These are phyloP conservation scores for Penicillium sp. DNA, from an alignment of 2,329 filamentous ascomycete genomes.

Conservation along the genomic window DNA sequence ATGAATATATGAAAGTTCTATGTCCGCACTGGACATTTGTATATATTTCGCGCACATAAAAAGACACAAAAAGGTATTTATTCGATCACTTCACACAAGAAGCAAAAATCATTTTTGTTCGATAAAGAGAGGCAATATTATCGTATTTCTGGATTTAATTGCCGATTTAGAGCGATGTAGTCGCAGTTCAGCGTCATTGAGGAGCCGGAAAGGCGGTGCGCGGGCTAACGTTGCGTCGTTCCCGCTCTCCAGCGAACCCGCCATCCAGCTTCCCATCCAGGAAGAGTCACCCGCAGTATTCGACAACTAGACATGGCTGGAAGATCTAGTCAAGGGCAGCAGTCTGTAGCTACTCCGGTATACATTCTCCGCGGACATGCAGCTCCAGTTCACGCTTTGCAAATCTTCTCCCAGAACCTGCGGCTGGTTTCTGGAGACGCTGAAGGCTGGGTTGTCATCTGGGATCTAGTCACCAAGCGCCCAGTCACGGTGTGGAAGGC, in stretches of 20 bases:
- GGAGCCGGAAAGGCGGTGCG: background rate
- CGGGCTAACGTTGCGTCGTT: background rate
- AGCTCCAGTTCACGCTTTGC: constrained; percentile 72
- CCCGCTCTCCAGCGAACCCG: background rate
- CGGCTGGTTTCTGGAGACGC: constrained; percentile 84
- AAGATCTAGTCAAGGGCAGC: constrained; percentile 10
- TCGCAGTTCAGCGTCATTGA: too few species aligned
- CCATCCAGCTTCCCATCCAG: background rate
- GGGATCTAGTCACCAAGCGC: constrained; percentile 79
- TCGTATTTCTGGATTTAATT: too few species aligned
- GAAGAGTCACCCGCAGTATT: background rate
- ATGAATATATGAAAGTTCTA: too few species aligned
- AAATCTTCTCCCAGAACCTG: constrained; percentile 70
- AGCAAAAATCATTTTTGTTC: too few species aligned
- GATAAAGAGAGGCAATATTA: background rate
- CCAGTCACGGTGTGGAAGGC: constrained; percentile 82
- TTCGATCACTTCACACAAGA: too few species aligned
- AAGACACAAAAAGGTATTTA: too few species aligned
- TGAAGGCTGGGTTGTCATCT: constrained; percentile 82
- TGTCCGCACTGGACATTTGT: too few species aligned
- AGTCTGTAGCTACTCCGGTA: constrained; percentile 55
- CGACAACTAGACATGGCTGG: constrained; percentile 7
- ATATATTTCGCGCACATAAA: too few species aligned
- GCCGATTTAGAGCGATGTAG: too few species aligned
- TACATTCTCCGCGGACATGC: constrained; percentile 84